Base-by-base conservation (phyloP, 2,329 filamentous ascomycete genomes). In the Metarhizium humberi region DNA sequence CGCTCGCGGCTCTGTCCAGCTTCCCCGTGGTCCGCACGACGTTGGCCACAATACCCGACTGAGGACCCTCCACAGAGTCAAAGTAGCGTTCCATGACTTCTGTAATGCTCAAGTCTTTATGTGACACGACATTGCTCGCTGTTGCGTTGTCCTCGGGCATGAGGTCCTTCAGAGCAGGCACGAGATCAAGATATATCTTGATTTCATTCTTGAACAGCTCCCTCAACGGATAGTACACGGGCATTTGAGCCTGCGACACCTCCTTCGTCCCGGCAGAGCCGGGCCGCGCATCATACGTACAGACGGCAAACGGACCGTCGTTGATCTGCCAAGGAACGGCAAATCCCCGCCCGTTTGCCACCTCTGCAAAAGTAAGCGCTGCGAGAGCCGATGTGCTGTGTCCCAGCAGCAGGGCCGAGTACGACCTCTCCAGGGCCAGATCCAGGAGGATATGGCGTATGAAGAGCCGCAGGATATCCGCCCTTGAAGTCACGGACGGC, bases 11-110 rank as follows among this genome's bases (percentile, higher is more conserved):
- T 30, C 81, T 72, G 49, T 84, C 76, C 45, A 97, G 77, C 71
- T 95, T 96, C 52, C 84, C 86, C n/a, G 88, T 86, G 38, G 92
- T 99, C 59, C 90, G 84, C 5, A 96, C 92, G 10, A 99, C 94
- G 67, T 99, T 99, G 36, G 92, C 87, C 61, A 99, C 92, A 55
- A 97, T 90, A 55, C 88, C 90, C 3, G 92, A 89, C 65, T 95
- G 96, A 57, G 87, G 87, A 60, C 84, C 82, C 67, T 96, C 92
- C 16, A 96, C 69, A 43, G 90, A 45, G 61, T 84, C 82, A 65
- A 99, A 96, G 69, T 96, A 99, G 56, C 90, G 85, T 56, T 79
- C 75, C 86, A 97, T 92, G 54, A 99, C 80, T 62, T 92, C 87
- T 66, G 96, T 91, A 63, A 99, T 96, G 49, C 90, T 95, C 49